phyloP scores from a whole-genome alignment of 208 protist genomes.

The Acanthamoeba sp. region DNA sequence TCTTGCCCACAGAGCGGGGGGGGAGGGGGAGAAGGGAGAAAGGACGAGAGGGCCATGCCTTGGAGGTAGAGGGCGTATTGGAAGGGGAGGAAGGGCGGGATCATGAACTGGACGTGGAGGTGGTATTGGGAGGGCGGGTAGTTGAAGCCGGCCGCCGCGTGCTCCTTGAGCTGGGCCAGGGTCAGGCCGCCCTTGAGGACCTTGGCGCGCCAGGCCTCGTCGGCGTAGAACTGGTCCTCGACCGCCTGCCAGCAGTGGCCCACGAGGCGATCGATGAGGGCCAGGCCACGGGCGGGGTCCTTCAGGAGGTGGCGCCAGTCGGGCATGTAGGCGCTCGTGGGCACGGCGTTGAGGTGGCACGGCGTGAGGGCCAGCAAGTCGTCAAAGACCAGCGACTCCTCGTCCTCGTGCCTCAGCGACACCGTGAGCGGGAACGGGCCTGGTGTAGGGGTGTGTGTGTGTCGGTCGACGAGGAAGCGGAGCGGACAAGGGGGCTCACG shows the following conservation, averaged over 20 bases:
- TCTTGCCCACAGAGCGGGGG: too few species aligned
- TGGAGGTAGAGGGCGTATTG: slow-evolving; percentile 88
- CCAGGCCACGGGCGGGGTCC: slow-evolving; percentile 77
- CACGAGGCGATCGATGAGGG: slow-evolving; percentile 42
- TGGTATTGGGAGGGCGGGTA: slow-evolving; percentile 92
- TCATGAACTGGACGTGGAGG: slow-evolving; percentile 91
- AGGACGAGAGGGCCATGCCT: neutral
- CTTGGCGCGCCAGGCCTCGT: slow-evolving; percentile 72
- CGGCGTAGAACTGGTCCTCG: slow-evolving; percentile 70
- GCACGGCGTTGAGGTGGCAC: slow-evolving; percentile 88
- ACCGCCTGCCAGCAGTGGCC: slow-evolving; percentile 51
- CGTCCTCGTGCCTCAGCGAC: slow-evolving; percentile 84
- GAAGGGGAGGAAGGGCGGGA: slow-evolving; percentile 89
- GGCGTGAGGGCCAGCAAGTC: slow-evolving; percentile 88
- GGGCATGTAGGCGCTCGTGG: slow-evolving; percentile 84
- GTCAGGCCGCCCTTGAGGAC: neutral
- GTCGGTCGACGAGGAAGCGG: too few species aligned
- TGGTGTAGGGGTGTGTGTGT: too few species aligned
- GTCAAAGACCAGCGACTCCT: slow-evolving; percentile 87
- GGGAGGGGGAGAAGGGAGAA: too few species aligned
- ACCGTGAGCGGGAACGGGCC: slow-evolving; percentile 82
- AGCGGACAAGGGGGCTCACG: too few species aligned
- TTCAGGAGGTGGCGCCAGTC: slow-evolving; percentile 89
- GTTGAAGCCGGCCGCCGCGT: slow-evolving; percentile 89
- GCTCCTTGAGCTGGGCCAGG: slow-evolving; percentile 8